Evolutionary conservation across 176 grass and related monocot species (phyloP), one percentile per base, ranked within the genome.

Genomic region (Triticum timopheevii): DNA sequence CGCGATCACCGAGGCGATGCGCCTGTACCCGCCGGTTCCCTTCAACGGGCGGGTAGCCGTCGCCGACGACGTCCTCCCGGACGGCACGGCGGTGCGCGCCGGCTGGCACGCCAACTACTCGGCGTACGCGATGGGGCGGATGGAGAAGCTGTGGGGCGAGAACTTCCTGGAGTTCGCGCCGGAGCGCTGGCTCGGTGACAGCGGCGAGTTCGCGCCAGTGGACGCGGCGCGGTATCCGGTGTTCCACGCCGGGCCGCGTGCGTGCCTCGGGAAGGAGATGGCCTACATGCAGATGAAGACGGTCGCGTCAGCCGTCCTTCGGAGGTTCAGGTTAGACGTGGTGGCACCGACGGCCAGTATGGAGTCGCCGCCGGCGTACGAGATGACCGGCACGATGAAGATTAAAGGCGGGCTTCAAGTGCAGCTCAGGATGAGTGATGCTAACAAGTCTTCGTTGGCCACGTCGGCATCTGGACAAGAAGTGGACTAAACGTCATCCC

Each of bases 281-380:
- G 94, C 90, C n/a, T 97, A 94, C 69, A 45, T 89, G 74, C 92
- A 97, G 88, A 97, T 97, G 95, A 94, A 97, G 90, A 70, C 90
- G 8, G 90, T 92, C 1, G 94, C 80, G 4, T 82, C 88, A 1
- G 85, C 87, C 10, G 75, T 97, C 49, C 42, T 97, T 17, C 70
- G 63, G 70, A 82, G 56, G 77, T 97, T 87, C 71, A 38, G 24
- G 2, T 10, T 97, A 20, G 73, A 84, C 9, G 76, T 44, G 52
- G 52, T 28, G 76, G 35, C 47, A 13, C 82, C 66, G 27, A 2
- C 15, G 7, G 76, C n/a, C 5, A 82, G 24, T 40, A 81, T 76
- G 65, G 68, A 77, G 24, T 17, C 69, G 33, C 66, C 68, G 38
- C 91, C 93, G 34, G 80, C 72, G 15, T 93, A 91, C 79, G 91